A percentile compares a stretch with the other conserved stretches of the same genome.
Evolutionary conservation across 495 filamentous ascomycete species (phyloP).

Genomic region (Penicillium fimorum): DNA sequence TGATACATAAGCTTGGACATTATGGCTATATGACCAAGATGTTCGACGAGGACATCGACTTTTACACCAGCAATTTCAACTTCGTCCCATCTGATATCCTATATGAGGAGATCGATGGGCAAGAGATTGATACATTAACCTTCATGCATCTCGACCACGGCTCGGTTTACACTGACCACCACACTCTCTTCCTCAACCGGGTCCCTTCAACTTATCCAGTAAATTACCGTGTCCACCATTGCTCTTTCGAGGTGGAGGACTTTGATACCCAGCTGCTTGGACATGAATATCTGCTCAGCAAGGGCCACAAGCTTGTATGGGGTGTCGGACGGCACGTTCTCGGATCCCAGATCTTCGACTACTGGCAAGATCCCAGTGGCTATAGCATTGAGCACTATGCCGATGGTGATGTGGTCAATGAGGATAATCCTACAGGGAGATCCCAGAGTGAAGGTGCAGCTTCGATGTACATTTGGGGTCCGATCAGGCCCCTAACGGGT

Average conservation of each 20-base stretch:
- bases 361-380: conserved; percentile 65
- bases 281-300: conserved; percentile 65
- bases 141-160: conserved; percentile 69
- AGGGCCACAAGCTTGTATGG: conserved; percentile 68
- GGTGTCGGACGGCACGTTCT: conserved; percentile 73
- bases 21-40: conserved; percentile 63
- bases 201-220: conserved; percentile 47
- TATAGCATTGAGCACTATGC: conserved; percentile 71
- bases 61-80: conserved; percentile 69
- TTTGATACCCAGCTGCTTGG: conserved; percentile 73
- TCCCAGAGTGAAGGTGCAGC: background rate
- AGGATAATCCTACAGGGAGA: conserved; percentile 48
- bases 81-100: conserved; percentile 51
- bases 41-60: conserved; percentile 56
- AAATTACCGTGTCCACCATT: conserved; percentile 58
- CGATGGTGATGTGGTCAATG: conserved; percentile 65
- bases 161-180: conserved; percentile 62
- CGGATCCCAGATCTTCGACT: conserved; percentile 75
- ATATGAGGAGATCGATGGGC: conserved; percentile 22
- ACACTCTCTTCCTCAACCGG: conserved; percentile 67
- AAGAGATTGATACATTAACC: conserved; percentile 50
- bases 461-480: conserved; percentile 2
- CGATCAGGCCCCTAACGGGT: background rate
- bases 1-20: conserved; percentile 54
- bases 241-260: conserved; percentile 72